A percentile compares a stretch with the other conserved stretches of the same genome.
Conservation (phyloP, 305 asterid species). For the Petunia hybrid region DNA sequence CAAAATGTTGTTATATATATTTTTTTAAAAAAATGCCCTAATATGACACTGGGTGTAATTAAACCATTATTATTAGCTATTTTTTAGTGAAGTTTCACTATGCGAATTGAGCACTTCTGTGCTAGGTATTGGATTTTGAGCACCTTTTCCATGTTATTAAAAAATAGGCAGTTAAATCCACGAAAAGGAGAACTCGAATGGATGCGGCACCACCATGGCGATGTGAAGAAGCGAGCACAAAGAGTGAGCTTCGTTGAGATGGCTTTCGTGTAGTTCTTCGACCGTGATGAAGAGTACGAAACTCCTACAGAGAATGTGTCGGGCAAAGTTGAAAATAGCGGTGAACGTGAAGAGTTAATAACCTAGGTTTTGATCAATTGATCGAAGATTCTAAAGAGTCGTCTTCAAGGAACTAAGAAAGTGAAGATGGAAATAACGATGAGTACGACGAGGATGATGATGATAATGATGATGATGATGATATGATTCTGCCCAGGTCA, state of each 20-base stretch:
- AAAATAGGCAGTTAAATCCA: conserved; percentile 28
- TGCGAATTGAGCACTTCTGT: too few species aligned
- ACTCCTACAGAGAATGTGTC: conserved; percentile 47
- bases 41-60: too few species aligned
- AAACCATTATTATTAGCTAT: too few species aligned
- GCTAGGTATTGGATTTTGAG: too few species aligned
- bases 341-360: conserved; percentile 31
- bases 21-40: too few species aligned
- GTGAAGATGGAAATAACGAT: conserved; percentile 48
- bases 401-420: conserved; percentile 29
- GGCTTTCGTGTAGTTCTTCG: conserved; percentile 81
- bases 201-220: conserved; percentile 50
- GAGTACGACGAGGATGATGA: conserved; percentile 56
- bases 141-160: too few species aligned
- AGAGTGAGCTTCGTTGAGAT: conserved; percentile 96
- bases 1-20: too few species aligned
- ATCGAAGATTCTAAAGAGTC: conserved; percentile 40
- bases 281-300: conserved; percentile 77
- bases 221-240: conserved; percentile 72
- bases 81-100: too few species aligned
- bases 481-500: conserved; percentile 50
- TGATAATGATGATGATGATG: conserved; percentile 64
- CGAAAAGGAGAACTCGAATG: conserved; percentile 48
- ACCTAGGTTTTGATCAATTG: conserved; percentile 42
- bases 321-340: conserved; percentile 36